Conservation (phyloP, 2,329 filamentous ascomycete genomes). For the Ramichloridium luteum region DNA sequence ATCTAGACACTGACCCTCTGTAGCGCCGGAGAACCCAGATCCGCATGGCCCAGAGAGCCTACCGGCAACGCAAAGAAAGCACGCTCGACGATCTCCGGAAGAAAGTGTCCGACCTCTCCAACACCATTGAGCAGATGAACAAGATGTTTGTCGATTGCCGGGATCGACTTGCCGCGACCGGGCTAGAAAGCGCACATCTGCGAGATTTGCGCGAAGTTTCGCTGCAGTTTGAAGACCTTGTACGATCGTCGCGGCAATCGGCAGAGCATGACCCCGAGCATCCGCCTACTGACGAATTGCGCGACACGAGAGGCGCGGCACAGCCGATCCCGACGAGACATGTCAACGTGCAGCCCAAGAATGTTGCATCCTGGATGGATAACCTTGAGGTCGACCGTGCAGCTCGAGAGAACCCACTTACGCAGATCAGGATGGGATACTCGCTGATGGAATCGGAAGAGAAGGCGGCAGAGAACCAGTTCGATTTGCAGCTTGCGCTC, state of each 20-base stretch:
- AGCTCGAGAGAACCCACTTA: slow-evolving; percentile 5
- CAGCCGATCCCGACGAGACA: slow-evolving; percentile 3
- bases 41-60: slow-evolving; percentile 71
- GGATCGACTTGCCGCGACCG: slow-evolving; percentile 12
- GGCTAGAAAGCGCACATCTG: slow-evolving; percentile 11
- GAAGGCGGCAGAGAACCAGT: no score
- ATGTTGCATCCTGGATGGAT: slow-evolving; percentile 20
- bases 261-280: no score
- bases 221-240: slow-evolving; percentile 10
- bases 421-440: slow-evolving; percentile 17
- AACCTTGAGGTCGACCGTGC: no score
- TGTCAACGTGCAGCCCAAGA: slow-evolving; percentile 10
- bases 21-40: slow-evolving; percentile 78
- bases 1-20: slow-evolving; percentile 7
- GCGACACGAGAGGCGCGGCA: no score
- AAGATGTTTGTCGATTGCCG: slow-evolving; percentile 47
- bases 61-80: slow-evolving; percentile 72
- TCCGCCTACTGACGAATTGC: no score
- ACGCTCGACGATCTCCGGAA: slow-evolving; percentile 63
- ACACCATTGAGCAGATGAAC: slow-evolving; percentile 61
- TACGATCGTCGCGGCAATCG: neutral
- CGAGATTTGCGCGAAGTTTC: slow-evolving; percentile 14
- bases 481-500: no score
- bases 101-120: slow-evolving; percentile 56
- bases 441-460: no score